Base-by-base conservation (phyloP, 106 monocot genomes). In the Dioscorea alata region DNA sequence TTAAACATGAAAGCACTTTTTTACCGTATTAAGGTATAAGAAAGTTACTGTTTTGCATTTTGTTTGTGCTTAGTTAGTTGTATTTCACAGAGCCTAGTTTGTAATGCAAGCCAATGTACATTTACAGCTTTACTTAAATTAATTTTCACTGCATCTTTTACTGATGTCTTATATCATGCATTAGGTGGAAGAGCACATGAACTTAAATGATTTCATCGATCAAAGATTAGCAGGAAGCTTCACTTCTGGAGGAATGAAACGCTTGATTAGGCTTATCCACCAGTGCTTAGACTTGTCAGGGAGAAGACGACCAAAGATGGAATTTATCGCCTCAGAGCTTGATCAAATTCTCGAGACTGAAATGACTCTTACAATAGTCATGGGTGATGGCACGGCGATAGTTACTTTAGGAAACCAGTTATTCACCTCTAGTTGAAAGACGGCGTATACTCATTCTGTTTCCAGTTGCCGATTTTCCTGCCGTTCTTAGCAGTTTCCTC, bases 301-400 rank as follows among this genome's bases (percentile, higher is more conserved):
- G 13, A 64, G 54, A 48, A 57, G 70, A 8, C 59, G 88, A 23
- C 88, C 85, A 20, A 79, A 48, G 67, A 89, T 89, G 88, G 50
- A 64, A 14, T 18, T 17, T 20, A 69, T 89, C 8, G 85, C 63
- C 8, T 12, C 54, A 6, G 85, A 89, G 73, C 76, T 89, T 4
- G 88, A 89, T 49, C 25, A 77, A 31, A 89, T 89, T 69, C 76
- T 89, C n/a, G 89, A 85, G 69, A 89, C 54, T 4, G 82, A 89
- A 69, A 81, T 90, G 83, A 68, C 81, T 22, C 54, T 88, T 57
- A 88, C 88, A 49, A 88, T 81, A 25, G 70, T 88, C 28, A 84
- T 78, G 81, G 88, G 88, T 16, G 88, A 88, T 33, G 84, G 84
- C 14, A 81, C 88, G 17, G 72, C 88, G 17, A 79, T 79, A 18